phyloP scores from a whole-genome alignment of 768 basidiomycete species.

The Rubroboletus pulcherrimus region DNA sequence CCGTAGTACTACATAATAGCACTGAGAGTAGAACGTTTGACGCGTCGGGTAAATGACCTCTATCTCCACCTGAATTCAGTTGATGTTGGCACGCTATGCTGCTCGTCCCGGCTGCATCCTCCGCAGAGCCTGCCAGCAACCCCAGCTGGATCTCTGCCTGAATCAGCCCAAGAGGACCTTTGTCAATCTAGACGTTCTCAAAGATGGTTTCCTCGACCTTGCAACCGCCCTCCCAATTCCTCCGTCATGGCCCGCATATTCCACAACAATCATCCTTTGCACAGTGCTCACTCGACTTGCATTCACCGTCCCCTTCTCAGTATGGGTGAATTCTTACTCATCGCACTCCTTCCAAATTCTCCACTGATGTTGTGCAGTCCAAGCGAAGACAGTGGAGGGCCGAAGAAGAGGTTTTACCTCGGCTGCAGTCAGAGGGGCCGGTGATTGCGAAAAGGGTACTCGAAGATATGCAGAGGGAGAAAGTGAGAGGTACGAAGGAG shows the following conservation, averaged over 20 bases:
- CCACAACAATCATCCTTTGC: constrained; percentile 69
- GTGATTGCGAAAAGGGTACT: constrained; percentile 31
- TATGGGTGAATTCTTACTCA: constrained; percentile 55
- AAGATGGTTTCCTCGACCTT: constrained; percentile 72
- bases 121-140: constrained; percentile 3
- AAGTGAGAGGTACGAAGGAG: constrained; percentile 53
- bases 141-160: neutral
- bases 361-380: constrained; percentile 40
- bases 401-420: constrained; percentile 59
- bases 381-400: constrained; percentile 55
- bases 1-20: neutral
- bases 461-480: constrained; percentile 51
- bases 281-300: constrained; percentile 58
- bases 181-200: constrained; percentile 33
- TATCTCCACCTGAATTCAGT: neutral
- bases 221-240: constrained; percentile 73
- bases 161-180: constrained; percentile 19
- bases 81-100: constrained; percentile 26
- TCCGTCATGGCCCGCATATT: constrained; percentile 63
- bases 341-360: constrained; percentile 3
- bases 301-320: constrained; percentile 61
- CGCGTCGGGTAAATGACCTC: neutral
- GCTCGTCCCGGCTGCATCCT: constrained; percentile 11
- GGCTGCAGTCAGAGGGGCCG: constrained; percentile 48
- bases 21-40: neutral